Conservation (phyloP, 768 basidiomycete genomes). For the Obba rivulosa region DNA sequence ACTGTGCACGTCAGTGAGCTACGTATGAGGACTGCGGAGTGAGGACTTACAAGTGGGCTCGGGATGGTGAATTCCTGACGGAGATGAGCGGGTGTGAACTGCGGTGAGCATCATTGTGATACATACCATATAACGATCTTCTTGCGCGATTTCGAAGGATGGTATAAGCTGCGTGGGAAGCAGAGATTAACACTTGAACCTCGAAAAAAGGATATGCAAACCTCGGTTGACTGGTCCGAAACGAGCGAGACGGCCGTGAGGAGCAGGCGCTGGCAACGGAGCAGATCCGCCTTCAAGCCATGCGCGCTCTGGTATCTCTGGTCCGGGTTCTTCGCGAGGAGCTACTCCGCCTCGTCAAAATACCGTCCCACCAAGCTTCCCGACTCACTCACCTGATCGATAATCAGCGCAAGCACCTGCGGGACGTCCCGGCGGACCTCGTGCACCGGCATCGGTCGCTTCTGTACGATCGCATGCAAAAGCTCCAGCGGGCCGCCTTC, state of each 20-base stretch:
- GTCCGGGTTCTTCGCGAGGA: constrained; percentile 66
- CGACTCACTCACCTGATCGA: constrained; percentile 50
- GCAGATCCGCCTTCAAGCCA: constrained; percentile 61
- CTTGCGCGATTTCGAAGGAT: constrained; percentile 55
- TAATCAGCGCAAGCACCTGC: constrained; percentile 62
- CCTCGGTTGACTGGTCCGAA: constrained; percentile 54
- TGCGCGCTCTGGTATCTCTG: constrained; percentile 66
- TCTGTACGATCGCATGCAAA: constrained; percentile 66
- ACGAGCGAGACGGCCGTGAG: constrained; percentile 52
- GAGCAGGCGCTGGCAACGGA: constrained; percentile 63
- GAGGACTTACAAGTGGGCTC: constrained; percentile 45
- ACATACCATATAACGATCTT: constrained; percentile 61
- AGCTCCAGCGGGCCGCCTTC: constrained; percentile 49
- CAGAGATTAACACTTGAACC: not conserved
- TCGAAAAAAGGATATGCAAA: constrained; percentile 20
- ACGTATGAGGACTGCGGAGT: not conserved
- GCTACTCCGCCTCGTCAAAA: constrained; percentile 27
- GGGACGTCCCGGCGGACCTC: constrained; percentile 71
- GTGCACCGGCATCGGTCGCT: constrained; percentile 69
- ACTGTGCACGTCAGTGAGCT: constrained; percentile 29
- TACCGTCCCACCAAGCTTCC: not conserved
- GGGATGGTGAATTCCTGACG: constrained; percentile 66
- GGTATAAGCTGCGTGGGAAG: constrained; percentile 51
- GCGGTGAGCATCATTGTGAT: not conserved
- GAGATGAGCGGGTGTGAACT: not conserved